phyloP scores from a whole-genome alignment of 495 filamentous ascomycete genomes.

The Penicillium tannophilum region DNA sequence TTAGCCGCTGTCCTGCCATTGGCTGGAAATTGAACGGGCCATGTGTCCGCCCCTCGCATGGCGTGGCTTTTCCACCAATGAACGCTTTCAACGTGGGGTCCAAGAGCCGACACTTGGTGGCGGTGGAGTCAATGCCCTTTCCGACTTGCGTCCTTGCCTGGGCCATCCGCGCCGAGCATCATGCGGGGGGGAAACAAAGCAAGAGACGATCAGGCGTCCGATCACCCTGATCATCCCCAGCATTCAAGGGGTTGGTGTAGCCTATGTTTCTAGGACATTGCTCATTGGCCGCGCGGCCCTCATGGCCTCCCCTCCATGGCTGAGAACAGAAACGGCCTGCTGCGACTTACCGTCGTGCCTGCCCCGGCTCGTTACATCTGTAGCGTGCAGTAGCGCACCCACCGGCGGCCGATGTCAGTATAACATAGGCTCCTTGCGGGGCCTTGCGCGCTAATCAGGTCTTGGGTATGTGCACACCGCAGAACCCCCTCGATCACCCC shows the following conservation, averaged over 20 bases:
- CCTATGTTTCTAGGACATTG: background rate
- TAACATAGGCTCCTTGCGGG: slow-evolving; percentile 15
- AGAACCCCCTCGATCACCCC: slow-evolving; percentile 6
- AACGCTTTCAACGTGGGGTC: slow-evolving; percentile 6
- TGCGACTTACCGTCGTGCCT: slow-evolving; percentile 6
- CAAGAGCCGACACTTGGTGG: slow-evolving; percentile 3
- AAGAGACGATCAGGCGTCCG: background rate
- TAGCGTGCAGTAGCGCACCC: slow-evolving; percentile 10
- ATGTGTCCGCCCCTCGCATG: slow-evolving; percentile 27
- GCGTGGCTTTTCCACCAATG: slow-evolving; percentile 21
- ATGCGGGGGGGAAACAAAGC: slow-evolving; percentile 4
- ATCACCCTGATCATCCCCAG: background rate
- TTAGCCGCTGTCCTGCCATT: slow-evolving; percentile 10
- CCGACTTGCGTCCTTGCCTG: slow-evolving; percentile 4
- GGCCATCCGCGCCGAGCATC: slow-evolving; percentile 6
- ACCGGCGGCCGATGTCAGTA: slow-evolving; percentile 5
- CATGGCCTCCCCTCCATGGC: background rate
- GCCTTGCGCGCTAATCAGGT: slow-evolving; percentile 10
- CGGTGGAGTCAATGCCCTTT: slow-evolving; percentile 11
- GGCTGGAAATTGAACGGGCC: slow-evolving; percentile 15
- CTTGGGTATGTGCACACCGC: slow-evolving; percentile 1
- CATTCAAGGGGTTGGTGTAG: background rate
- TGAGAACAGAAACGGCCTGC: slow-evolving; percentile 1
- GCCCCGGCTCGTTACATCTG: background rate
- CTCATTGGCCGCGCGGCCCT: slow-evolving; percentile 3